Evolutionary conservation across 768 basidiomycete genomes (phyloP).

Genomic region (Rhodosporidiobolus sp.): DNA sequence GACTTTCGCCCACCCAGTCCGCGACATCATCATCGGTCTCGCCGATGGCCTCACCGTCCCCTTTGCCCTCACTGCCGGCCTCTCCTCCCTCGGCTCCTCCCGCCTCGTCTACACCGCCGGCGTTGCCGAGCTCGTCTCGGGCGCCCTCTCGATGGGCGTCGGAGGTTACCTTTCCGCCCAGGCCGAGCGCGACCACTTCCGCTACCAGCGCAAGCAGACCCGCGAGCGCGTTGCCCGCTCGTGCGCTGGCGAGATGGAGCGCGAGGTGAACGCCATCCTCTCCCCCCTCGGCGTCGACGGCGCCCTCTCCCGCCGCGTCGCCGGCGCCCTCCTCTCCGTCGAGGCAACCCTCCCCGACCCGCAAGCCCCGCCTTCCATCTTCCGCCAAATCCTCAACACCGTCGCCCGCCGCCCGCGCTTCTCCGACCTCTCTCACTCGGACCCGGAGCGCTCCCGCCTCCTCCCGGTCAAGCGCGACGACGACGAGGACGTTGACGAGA

Average conservation of each 20-base stretch:
- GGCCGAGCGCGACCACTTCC: slow-evolving; percentile 88
- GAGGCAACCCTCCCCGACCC: slow-evolving; percentile 47
- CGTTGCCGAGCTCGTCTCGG: slow-evolving; percentile 90
- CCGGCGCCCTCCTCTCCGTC: slow-evolving; percentile 61
- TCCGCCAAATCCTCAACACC: slow-evolving; percentile 31
- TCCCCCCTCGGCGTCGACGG: slow-evolving; percentile 88
- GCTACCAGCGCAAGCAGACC: slow-evolving; percentile 71
- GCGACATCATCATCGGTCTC: slow-evolving; percentile 16
- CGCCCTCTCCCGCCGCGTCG: slow-evolving; percentile 70
- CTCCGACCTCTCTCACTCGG: slow-evolving; percentile 9
- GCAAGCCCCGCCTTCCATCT: slow-evolving; percentile 35
- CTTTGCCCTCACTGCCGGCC: slow-evolving; percentile 83
- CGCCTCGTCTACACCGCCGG: slow-evolving; percentile 91
- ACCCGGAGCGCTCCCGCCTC: slow-evolving; percentile 22
- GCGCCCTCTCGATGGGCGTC: slow-evolving; percentile 96
- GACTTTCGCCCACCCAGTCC: not conserved
- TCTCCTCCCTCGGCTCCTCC: slow-evolving; percentile 83
- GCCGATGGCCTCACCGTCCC: slow-evolving; percentile 63
- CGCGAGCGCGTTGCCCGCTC: slow-evolving; percentile 73
- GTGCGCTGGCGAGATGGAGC: slow-evolving; percentile 92
- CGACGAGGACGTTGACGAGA: slow-evolving; percentile 64
- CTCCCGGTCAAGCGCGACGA: slow-evolving; percentile 20
- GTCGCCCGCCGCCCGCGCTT: slow-evolving; percentile 40
- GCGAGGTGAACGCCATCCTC: slow-evolving; percentile 83
- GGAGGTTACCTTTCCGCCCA: slow-evolving; percentile 97